Base-by-base conservation (phyloP, 2,329 filamentous ascomycete species). In the Trichophyton mentagrophytes region DNA sequence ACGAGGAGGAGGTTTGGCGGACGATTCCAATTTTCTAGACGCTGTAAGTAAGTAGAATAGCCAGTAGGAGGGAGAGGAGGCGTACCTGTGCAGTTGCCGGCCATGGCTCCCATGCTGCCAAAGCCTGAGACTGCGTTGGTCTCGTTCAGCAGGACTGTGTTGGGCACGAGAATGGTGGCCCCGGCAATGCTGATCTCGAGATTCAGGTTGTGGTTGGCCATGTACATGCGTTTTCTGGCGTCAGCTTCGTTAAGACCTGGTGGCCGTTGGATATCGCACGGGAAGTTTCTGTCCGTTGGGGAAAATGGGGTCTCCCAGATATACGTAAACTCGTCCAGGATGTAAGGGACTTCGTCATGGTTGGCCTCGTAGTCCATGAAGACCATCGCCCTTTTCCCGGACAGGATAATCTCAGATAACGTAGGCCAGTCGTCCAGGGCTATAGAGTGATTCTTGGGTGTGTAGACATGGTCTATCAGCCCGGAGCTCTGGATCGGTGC, bases 221-320 rank as follows among this genome's bases (percentile, higher is more conserved):
- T 80, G 71, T 91, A 95, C 73, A 95, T 79, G 49, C 85, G 80
- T 33, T 85, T 78, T 61, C 78, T 76, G 0, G 82, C 80, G 6
- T 82, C 78, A 1, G 79, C 73, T 0, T 71, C 68, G 1, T 75
- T 68, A 61, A 95, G 76, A 49, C 82, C 76, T 0, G 89, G 89
- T 0, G 91, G 90, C 0, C 91, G 85, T 69, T 96, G 83, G 42
- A 85, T 79, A 0, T 77, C 85, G 75, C 91, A 96, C 0, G 90
- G 90, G 71, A 96, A 95, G 0, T 72, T 71, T 2, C 84, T 75
- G 67, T 85, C 73, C 0, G 79, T 82, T 0, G 83, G 90, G 59
- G 90, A 88, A 70, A 95, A 96, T 0, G 89, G 88, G 0, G 90
- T 92, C 76, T 96, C 89, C 88, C 89, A 96, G 75, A 95, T 82